A percentile compares a stretch with the other conserved stretches of the same genome.
phyloP scores from a whole-genome alignment of 768 basidiomycete species.

The Serendipita sp. region DNA sequence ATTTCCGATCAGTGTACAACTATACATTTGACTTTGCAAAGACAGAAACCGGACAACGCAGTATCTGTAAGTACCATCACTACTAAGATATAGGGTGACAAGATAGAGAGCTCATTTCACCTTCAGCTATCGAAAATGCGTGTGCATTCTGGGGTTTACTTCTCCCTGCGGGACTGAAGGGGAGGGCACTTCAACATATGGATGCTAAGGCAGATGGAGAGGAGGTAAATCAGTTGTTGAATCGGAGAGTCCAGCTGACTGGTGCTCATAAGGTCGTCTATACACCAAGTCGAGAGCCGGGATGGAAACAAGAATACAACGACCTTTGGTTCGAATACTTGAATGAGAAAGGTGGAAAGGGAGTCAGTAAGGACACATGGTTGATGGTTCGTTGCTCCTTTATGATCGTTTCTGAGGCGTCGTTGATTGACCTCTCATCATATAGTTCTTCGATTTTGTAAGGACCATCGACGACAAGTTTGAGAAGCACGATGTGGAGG shows the following conservation, averaged over 20 bases:
- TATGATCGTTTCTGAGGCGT: not conserved
- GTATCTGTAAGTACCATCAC: conserved; percentile 39
- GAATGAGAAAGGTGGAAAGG: conserved; percentile 44
- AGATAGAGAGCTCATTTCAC: not conserved
- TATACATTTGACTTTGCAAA: conserved; percentile 71
- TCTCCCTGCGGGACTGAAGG: conserved; percentile 50
- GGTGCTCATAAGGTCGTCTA: not conserved
- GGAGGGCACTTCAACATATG: conserved; percentile 41
- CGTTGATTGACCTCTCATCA: no score
- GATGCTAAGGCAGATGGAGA: conserved; percentile 18
- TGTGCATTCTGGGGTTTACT: conserved; percentile 61
- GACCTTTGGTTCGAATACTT: conserved; percentile 73
- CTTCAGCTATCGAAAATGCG: conserved; percentile 48
- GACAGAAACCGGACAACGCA: conserved; percentile 51
- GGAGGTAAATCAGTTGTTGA: conserved; percentile 20
- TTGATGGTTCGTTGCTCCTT: conserved; percentile 42
- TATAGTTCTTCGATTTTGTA: conserved; percentile 64
- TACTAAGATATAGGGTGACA: not conserved
- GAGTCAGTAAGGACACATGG: conserved; percentile 83
- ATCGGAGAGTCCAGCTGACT: conserved; percentile 14
- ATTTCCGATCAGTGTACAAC: conserved; percentile 65
- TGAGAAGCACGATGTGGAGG: conserved; percentile 57
- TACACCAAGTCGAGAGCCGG: conserved; percentile 19
- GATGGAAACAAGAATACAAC: conserved; percentile 48
- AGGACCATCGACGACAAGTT: conserved; percentile 60